These are phyloP conservation scores for Gnomoniopsis sp. DNA, from an alignment of 2,329 filamentous ascomycete species.

Conservation along the genomic window DNA sequence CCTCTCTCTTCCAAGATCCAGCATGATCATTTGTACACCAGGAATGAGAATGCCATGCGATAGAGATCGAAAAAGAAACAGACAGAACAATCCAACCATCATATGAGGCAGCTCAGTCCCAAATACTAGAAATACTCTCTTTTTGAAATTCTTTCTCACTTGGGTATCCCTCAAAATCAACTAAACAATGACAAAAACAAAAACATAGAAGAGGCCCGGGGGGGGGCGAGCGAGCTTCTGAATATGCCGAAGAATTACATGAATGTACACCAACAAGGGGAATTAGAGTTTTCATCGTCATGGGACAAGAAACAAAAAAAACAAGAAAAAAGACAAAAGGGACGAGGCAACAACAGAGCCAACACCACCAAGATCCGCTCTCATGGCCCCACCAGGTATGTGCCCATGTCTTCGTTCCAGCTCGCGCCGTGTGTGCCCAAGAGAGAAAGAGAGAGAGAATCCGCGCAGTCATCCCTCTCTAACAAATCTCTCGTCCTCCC, in stretches of 20 bases:
- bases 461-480: too few relatives aligned
- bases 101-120: too few relatives aligned
- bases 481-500: too few relatives aligned
- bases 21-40: not conserved
- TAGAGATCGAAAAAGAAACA: not conserved
- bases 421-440: too few relatives aligned
- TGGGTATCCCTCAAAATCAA: conserved; percentile 20
- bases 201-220: conserved; percentile 1
- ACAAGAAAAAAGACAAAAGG: conserved; percentile 2
- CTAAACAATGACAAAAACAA: conserved; percentile 10
- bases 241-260: conserved; percentile 16
- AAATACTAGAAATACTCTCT: not conserved
- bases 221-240: conserved; percentile 7
- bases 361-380: not conserved
- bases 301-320: conserved; percentile 2
- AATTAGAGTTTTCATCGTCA: conserved; percentile 11
- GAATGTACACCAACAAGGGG: conserved; percentile 13
- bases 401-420: too few relatives aligned
- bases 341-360: not conserved
- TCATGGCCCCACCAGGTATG: not conserved
- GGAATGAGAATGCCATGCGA: not conserved
- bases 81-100: too few relatives aligned
- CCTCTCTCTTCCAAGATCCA: too few relatives aligned
- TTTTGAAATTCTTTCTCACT: not conserved
- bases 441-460: too few relatives aligned